phyloP scores from a whole-genome alignment of 306 rosid genomes.

The Malus domestica region DNA sequence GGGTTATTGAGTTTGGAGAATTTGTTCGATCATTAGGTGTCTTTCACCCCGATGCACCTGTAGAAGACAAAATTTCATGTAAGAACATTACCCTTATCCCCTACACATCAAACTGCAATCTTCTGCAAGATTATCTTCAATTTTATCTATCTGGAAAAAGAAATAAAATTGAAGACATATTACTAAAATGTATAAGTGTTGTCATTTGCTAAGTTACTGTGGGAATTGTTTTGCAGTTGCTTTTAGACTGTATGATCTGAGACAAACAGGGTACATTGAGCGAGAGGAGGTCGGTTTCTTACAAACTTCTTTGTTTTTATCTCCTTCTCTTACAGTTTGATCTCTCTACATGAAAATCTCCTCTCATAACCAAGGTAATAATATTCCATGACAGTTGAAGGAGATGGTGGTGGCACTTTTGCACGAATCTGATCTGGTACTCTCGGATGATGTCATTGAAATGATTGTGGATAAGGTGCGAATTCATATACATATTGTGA shows the following conservation, averaged over 20 bases:
- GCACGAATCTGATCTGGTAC: conserved; percentile 69
- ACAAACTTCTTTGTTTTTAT: background rate
- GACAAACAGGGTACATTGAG: conserved; percentile 76
- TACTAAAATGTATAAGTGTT: background rate
- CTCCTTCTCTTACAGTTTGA: background rate
- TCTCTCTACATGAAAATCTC: background rate
- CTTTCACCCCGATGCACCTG: conserved; percentile 69
- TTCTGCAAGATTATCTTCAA: background rate
- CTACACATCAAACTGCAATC: background rate
- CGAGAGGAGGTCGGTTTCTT: conserved; percentile 55
- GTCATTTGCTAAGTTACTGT: conserved; percentile 11
- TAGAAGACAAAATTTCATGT: conserved; percentile 69
- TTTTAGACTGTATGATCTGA: conserved; percentile 71
- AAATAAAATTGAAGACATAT: background rate
- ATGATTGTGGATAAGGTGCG: conserved; percentile 75
- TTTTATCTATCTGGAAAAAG: background rate
- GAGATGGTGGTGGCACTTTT: conserved; percentile 87
- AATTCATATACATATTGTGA: background rate
- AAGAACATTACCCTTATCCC: conserved; percentile 21
- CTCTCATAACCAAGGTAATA: conserved; percentile 1
- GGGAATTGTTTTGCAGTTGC: conserved; percentile 65
- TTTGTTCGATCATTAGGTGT: conserved; percentile 74
- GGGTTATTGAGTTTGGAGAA: conserved; percentile 80
- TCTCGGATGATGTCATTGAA: conserved; percentile 70
- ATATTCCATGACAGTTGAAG: conserved; percentile 46